Percentiles rank a stretch among this genome's conserved stretches.
Evolutionary conservation across 257 asterid genomes (phyloP).

Genomic region (Nicotiana otophora): DNA sequence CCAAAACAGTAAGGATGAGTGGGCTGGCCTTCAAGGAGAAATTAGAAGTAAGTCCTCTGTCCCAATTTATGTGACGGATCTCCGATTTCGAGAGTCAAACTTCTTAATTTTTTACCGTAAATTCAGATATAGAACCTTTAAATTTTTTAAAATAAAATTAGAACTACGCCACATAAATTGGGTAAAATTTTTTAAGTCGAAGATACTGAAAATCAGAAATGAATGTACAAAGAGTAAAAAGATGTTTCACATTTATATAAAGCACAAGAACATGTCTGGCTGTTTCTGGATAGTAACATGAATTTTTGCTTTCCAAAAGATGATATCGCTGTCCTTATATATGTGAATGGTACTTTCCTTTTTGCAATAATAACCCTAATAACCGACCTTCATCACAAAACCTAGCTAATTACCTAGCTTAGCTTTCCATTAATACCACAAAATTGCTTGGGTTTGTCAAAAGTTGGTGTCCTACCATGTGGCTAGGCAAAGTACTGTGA

Average conservation of each 20-base stretch:
- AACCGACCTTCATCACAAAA: constrained; percentile 3
- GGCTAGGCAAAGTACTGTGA: constrained; percentile 14
- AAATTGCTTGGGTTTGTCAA: constrained; percentile 17
- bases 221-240: neutral
- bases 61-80: too few relatives aligned
- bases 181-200: neutral
- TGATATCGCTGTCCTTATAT: neutral
- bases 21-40: neutral
- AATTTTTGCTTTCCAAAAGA: constrained; percentile 11
- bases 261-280: constrained; percentile 18
- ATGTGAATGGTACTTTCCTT: neutral
- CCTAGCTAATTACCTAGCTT: constrained; percentile 13
- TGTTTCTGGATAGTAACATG: constrained; percentile 14
- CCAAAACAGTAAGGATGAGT: neutral
- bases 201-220: neutral
- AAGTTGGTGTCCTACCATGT: constrained; percentile 29
- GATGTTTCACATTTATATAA: neutral
- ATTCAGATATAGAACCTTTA: too few relatives aligned
- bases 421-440: constrained; percentile 12
- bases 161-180: too few relatives aligned
- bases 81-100: too few relatives aligned
- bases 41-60: neutral
- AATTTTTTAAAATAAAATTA: too few relatives aligned
- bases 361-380: neutral
- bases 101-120: too few relatives aligned